Evolutionary conservation across 306 rosid species (phyloP).

Genomic region (Datisca glomerata): DNA sequence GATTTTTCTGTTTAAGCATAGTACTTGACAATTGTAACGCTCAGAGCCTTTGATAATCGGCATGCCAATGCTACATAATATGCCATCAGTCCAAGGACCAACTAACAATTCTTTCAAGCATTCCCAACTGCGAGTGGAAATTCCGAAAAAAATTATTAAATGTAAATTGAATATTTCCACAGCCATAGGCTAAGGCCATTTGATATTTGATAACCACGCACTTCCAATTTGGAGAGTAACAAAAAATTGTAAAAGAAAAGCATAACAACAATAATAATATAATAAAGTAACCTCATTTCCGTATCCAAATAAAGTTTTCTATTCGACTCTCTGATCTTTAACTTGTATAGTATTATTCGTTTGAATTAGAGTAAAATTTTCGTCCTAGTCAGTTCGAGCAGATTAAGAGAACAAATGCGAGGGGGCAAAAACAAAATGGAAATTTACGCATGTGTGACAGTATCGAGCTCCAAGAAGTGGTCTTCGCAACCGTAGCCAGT

Average conservation of each 20-base stretch:
- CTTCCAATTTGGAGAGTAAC: no score
- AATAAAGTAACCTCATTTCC: no score
- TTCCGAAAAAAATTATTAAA: constrained; percentile 1
- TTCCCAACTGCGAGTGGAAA: constrained; percentile 77
- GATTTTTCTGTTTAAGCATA: constrained; percentile 66
- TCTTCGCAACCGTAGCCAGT: constrained; percentile 97
- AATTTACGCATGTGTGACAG: constrained; percentile 60
- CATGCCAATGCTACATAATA: constrained; percentile 92
- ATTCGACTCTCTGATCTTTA: no score
- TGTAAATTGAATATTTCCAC: background rate
- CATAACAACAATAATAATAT: no score
- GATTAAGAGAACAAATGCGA: no score
- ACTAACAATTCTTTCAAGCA: constrained; percentile 65
- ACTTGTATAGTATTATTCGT: no score
- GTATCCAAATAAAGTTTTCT: no score
- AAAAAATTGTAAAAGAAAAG: background rate
- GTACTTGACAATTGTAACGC: constrained; percentile 82
- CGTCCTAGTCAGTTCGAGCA: no score
- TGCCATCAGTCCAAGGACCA: constrained; percentile 85
- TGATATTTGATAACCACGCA: no score
- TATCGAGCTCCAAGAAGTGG: constrained; percentile 92
- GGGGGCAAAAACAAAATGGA: no score
- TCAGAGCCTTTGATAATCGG: constrained; percentile 77
- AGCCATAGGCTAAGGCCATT: no score
- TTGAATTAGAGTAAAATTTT: no score